Evolutionary conservation across 2,329 filamentous ascomycete genomes (phyloP), one percentile per base, ranked within the genome.

Genomic region (Calonectria pteridis): DNA sequence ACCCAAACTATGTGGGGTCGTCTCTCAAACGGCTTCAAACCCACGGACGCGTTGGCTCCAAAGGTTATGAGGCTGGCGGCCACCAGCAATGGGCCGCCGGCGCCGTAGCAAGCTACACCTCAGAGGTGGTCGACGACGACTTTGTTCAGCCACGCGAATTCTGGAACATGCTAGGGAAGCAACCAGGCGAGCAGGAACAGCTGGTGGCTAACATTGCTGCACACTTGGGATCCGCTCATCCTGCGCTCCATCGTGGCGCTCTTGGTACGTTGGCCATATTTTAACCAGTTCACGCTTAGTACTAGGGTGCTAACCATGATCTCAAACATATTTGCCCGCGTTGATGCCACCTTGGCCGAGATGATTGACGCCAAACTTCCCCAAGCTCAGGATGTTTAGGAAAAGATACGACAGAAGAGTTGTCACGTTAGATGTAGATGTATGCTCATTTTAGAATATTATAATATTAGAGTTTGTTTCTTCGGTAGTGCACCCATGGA

Each of bases 1-100:
- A 82, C 43, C 80, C 80, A 3, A 77, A 81, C 67, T 82, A 81
- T 40, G 76, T 80, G 46, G 20, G 65, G 35, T 77, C 72, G 0
- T 43, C 51, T n/a, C 71, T 79, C 87, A 85, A 3, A 82, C 86
- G 65, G 7, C 37, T 66, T 31, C 20, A 5, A 13, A 69, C 67
- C 10, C 43, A 55, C 20, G 53, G 65, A n/a, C 29, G 11, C 3
- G 35, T 63, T 13, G 55, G 58, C 2, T 49, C 70, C 3, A 16
- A 33, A 11, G 37, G 65, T 88, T n/a, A 49, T 26, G 67, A 40
- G 3, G 43, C 71, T 4, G 74, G 67, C 0, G 69, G 69, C 4
- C 73, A 76, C 20, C 67, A 73, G 49, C 91, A 91, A 83, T 91
- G 91, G 78, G 89, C 89, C 67, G 85, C 85, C 7, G 89, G 91